Conservation (phyloP, 2,329 filamentous ascomycete species). For the Colletotrichum paranaense region DNA sequence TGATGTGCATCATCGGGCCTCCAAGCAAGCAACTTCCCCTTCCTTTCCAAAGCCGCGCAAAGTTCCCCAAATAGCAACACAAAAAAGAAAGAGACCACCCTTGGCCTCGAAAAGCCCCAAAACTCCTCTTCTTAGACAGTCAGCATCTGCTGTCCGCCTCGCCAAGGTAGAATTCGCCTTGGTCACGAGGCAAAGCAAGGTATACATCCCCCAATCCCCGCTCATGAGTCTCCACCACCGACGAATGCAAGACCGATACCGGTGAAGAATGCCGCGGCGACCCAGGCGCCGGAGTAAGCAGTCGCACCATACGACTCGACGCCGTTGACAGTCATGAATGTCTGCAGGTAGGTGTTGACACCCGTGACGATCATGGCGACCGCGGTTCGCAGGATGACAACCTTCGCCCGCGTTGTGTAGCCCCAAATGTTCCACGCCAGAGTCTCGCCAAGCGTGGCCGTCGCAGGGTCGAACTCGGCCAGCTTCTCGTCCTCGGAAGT, state of each 20-base stretch:
- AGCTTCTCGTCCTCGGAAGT: conserved; percentile 60
- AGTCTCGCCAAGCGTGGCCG: conserved; percentile 76
- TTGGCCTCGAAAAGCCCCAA: conserved; percentile 8
- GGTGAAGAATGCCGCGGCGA: conserved; percentile 69
- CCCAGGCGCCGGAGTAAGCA: conserved; percentile 82
- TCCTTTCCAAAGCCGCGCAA: conserved; percentile 1
- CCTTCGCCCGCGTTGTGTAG: conserved; percentile 70
- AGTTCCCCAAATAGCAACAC: not conserved
- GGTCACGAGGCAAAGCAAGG: conserved; percentile 6
- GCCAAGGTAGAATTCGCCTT: not conserved
- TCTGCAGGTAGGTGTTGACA: conserved; percentile 71
- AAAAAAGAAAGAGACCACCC: not conserved
- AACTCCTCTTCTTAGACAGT: conserved; percentile 14
- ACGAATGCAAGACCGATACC: conserved; percentile 67
- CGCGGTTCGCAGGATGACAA: conserved; percentile 73
- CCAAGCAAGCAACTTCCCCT: conserved; percentile 10
- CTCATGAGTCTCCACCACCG: conserved; percentile 48
- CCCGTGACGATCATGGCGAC: conserved; percentile 68
- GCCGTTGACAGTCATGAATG: conserved; percentile 74
- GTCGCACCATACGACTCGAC: conserved; percentile 77
- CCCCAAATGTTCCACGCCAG: conserved; percentile 80
- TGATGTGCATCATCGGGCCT: not conserved
- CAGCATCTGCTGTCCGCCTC: conserved; percentile 13
- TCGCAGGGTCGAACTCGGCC: conserved; percentile 70
- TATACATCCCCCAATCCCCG: not conserved